These are phyloP conservation scores for Nakazawaea holstii DNA, from an alignment of 805 yeast genomes.

Conservation along the genomic window DNA sequence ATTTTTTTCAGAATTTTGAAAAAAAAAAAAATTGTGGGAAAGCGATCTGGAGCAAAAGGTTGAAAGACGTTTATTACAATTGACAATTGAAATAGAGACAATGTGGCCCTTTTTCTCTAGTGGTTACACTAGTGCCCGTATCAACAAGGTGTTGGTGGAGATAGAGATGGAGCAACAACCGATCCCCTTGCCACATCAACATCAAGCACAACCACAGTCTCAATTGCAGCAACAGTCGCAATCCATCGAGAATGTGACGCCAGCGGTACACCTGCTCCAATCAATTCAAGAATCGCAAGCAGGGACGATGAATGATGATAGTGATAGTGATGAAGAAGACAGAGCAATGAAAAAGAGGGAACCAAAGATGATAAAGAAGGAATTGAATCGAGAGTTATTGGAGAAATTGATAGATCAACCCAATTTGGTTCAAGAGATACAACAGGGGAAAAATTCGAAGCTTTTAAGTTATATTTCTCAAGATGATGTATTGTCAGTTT, in stretches of 20 bases:
- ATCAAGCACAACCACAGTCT: constrained; percentile 4
- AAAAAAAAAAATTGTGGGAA: neutral
- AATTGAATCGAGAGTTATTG: constrained; percentile 22
- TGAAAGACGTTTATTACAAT: too few relatives aligned
- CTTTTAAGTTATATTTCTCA: constrained; percentile 26
- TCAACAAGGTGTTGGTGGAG: constrained; percentile 29
- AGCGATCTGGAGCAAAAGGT: too few relatives aligned
- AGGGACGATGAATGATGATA: constrained; percentile 4
- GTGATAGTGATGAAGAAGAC: constrained; percentile 8
- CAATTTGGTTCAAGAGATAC: constrained; percentile 29
- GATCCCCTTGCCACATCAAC: constrained; percentile 10
- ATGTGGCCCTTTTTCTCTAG: constrained; percentile 35
- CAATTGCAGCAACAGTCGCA: neutral
- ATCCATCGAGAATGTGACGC: constrained; percentile 12
- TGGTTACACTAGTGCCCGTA: constrained; percentile 30
- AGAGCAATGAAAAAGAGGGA: constrained; percentile 2
- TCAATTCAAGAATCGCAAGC: constrained; percentile 24
- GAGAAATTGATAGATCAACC: constrained; percentile 30
- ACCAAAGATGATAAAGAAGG: neutral
- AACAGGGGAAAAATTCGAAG: constrained; percentile 27
- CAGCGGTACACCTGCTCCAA: constrained; percentile 28
- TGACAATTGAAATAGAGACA: neutral
- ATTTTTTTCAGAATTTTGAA: neutral
- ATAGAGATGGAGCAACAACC: constrained; percentile 28
- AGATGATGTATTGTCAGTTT: constrained; percentile 22